phyloP scores from a whole-genome alignment of 768 basidiomycete genomes.

The Calvatia gigantea region DNA sequence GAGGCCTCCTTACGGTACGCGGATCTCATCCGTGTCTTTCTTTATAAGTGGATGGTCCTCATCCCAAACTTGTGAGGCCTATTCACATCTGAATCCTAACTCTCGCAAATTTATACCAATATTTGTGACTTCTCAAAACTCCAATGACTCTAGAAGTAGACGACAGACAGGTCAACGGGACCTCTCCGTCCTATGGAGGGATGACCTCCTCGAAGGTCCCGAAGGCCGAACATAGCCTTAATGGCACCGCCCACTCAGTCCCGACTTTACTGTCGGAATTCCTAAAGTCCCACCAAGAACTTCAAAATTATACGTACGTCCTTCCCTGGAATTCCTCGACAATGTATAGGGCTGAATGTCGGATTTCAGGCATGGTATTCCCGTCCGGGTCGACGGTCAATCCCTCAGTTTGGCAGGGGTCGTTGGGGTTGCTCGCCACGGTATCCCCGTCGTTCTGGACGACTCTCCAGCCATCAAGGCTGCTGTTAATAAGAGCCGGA shows the following conservation, averaged over 20 bases:
- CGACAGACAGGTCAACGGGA: neutral
- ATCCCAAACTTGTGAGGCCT: neutral
- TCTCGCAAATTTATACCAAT: neutral
- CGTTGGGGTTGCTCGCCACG: constrained; percentile 60
- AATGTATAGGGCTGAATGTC: constrained; percentile 30
- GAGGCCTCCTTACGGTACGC: constrained; percentile 15
- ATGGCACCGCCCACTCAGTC: constrained; percentile 1
- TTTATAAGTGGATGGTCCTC: constrained; percentile 8
- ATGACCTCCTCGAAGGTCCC: neutral
- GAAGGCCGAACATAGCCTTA: constrained; percentile 16
- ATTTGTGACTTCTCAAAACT: neutral
- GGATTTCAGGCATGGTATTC: constrained; percentile 43
- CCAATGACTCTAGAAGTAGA: constrained; percentile 7
- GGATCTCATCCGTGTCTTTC: constrained; percentile 29
- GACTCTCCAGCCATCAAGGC: constrained; percentile 37
- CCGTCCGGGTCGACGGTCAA: constrained; percentile 61
- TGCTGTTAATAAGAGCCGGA: constrained; percentile 58
- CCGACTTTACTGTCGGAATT: constrained; percentile 29
- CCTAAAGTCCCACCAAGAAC: constrained; percentile 46
- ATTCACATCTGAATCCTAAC: neutral
- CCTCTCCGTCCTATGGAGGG: neutral
- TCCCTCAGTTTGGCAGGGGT: constrained; percentile 65
- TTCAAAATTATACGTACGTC: constrained; percentile 53
- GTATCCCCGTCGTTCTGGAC: constrained; percentile 41
- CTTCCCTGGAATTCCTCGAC: constrained; percentile 39